Evolutionary conservation across 345 rosid genomes (phyloP).

Genomic region (Eucalyptus lansdowneana): DNA sequence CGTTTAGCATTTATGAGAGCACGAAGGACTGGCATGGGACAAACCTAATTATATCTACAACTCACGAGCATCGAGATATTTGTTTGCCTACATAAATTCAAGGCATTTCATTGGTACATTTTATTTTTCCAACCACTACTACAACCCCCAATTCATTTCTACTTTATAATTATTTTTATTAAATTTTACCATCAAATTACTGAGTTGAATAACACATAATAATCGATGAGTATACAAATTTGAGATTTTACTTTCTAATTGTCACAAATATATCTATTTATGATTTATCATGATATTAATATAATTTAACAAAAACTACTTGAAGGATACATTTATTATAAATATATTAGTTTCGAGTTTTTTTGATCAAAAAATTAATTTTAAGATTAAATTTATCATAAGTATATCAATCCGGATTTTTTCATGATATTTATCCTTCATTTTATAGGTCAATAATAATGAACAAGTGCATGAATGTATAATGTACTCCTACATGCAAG

Average conservation of each 20-base stretch:
- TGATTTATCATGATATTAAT: no score
- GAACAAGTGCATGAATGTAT: neutral
- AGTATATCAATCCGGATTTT: rapidly evolving
- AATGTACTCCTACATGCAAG: neutral
- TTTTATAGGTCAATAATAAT: neutral
- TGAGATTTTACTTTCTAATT: no score
- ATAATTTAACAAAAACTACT: no score
- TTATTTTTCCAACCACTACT: no score
- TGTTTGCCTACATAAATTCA: neutral
- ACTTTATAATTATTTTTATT: rapidly evolving
- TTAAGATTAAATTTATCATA: rapidly evolving
- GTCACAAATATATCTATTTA: rapidly evolving
- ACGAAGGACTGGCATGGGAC: neutral
- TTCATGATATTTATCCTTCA: no score
- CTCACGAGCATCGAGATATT: neutral
- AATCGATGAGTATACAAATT: rapidly evolving
- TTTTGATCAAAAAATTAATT: no score
- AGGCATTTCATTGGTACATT: neutral
- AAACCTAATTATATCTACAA: neutral
- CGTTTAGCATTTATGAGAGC: neutral
- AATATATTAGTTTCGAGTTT: rapidly evolving
- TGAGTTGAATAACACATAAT: rapidly evolving
- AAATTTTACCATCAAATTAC: no score
- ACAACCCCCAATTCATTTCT: no score
- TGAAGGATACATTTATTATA: rapidly evolving